Percentiles rank a stretch among this genome's conserved stretches.
These are phyloP conservation scores for Phanerochaete carnosa DNA, from an alignment of 768 basidiomycete species.

Conservation along the genomic window DNA sequence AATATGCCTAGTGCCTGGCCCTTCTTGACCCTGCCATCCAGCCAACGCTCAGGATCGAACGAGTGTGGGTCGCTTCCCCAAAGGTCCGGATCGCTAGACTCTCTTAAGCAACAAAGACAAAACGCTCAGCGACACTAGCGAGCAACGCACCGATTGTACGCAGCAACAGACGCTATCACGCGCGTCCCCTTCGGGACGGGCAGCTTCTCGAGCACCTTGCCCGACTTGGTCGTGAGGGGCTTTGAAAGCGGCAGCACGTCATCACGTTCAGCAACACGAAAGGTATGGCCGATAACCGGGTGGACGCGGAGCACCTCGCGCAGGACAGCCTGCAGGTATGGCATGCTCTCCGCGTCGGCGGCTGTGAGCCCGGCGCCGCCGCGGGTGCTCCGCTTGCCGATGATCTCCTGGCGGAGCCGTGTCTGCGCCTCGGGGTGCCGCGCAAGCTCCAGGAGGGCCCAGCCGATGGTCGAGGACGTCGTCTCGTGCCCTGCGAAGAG, in stretches of 20 bases:
- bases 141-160: constrained; percentile 30
- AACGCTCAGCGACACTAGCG: neutral
- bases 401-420: constrained; percentile 51
- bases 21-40: constrained; percentile 27
- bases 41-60: constrained; percentile 30
- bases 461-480: constrained; percentile 53
- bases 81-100: constrained; percentile 23
- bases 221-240: constrained; percentile 26
- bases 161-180: constrained; percentile 22
- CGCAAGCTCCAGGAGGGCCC: constrained; percentile 63
- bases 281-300: constrained; percentile 25
- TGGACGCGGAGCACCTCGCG: constrained; percentile 32
- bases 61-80: constrained; percentile 29
- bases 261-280: constrained; percentile 24
- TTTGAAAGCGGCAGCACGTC: constrained; percentile 31
- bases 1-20: constrained; percentile 43
- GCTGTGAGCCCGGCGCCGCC: constrained; percentile 38
- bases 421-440: constrained; percentile 54
- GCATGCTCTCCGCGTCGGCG: constrained; percentile 49
- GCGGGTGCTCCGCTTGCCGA: constrained; percentile 29
- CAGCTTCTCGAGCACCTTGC: constrained; percentile 22
- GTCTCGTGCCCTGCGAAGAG: constrained; percentile 50
- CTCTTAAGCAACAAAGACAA: neutral
- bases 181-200: constrained; percentile 24
- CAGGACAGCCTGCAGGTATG: constrained; percentile 24